Base-by-base conservation (phyloP, 345 rosid species). In the Populus euphratica region DNA sequence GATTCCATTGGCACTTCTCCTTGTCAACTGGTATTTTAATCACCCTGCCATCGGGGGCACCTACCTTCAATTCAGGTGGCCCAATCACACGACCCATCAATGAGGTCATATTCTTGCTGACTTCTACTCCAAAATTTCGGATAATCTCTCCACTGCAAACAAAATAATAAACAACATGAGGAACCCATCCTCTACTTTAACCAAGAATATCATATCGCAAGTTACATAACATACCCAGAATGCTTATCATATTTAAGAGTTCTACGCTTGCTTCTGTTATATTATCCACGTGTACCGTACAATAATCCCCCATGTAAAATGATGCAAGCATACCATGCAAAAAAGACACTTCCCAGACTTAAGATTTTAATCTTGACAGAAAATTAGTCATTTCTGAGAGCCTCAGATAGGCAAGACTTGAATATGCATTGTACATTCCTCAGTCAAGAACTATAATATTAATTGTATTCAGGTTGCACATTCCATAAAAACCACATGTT, bases 1-100 rank as follows among this genome's bases (percentile, higher is more conserved):
- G 86, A 83, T 91, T 95, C 99, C 99, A 95, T 0, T 93, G 96
- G 67, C 96, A 83, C 59, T 84, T 89, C 49, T 84, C 85, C 68
- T 44, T 78, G 73, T 93, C 94, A 68, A 92, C 97, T 36, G 80
- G 69, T 49, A 89, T 65, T 43, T 78, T 81, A 17, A 79, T 69
- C 73, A 77, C 66, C 49, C 66, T 73, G n/a, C 96, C 95, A 36
- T 76, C 73, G 1, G 62, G 71, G 38, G 75, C 81, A 10, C 85
- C 78, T 36, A 93, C 43, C 81, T 90, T 95, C 85, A 95, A 73
- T 63, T 81, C 80, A 0, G 99, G 98, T 36, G 98, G 92, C 73
- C 81, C 81, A 61, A 93, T 86, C 25, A 95, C 91, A 66, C 99
- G 98, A 66, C 96, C 96, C 0, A 1, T 52, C 20, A 95, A 93